Evolutionary conservation across 2,329 filamentous ascomycete species (phyloP).

Genomic region (Myriosclerotinia scirpicola): DNA sequence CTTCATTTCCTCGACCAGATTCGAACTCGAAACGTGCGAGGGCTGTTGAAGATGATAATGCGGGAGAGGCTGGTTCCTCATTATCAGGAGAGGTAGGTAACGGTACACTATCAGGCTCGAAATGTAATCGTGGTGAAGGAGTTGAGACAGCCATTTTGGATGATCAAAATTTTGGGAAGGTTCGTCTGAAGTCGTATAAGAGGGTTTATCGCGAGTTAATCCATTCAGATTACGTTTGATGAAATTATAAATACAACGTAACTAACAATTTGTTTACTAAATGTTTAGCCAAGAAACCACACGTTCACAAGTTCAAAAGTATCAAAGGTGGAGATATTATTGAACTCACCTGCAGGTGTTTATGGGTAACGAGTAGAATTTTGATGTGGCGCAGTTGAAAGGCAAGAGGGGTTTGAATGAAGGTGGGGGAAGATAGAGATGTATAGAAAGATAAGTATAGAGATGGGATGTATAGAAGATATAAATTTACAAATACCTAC

Average conservation of each 20-base stretch:
- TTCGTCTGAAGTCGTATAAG: not conserved
- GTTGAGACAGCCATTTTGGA: conserved; percentile 34
- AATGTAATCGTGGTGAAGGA: conserved; percentile 32
- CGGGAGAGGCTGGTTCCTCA: conserved; percentile 41
- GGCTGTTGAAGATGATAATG: conserved; percentile 56
- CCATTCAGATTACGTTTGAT: not conserved
- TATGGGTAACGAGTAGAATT: not conserved
- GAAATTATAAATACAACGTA: not conserved
- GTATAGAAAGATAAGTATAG: not conserved
- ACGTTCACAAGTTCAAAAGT: not conserved
- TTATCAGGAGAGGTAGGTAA: conserved; percentile 33
- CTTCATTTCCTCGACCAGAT: conserved; percentile 71
- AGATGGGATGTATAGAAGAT: not conserved
- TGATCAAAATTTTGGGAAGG: not conserved
- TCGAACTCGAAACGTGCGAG: conserved; percentile 87
- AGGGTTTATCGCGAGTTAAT: conserved; percentile 1
- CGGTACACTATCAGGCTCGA: conserved; percentile 34
- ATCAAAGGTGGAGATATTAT: conserved; percentile 22
- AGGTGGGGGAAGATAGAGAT: conserved; percentile 14
- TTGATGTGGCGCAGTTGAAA: conserved; percentile 19
- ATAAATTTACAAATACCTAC: not conserved
- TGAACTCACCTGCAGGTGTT: too few relatives aligned
- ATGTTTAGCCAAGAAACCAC: not conserved
- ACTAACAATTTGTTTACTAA: conserved; percentile 1
- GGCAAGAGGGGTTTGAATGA: conserved; percentile 15